phyloP scores from a whole-genome alignment of 2,329 filamentous ascomycete genomes.

The Decorospora gaudefroyi region DNA sequence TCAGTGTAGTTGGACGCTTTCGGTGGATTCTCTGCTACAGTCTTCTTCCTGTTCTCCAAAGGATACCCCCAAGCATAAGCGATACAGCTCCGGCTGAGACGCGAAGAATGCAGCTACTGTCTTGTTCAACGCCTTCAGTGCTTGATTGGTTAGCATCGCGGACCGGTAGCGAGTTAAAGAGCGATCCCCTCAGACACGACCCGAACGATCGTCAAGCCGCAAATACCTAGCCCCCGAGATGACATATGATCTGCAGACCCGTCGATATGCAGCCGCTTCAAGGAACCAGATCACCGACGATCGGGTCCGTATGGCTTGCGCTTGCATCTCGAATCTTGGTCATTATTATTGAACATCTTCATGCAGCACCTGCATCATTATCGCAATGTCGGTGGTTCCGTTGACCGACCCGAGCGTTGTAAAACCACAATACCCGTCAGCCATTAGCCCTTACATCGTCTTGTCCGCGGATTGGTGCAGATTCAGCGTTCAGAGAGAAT shows the following conservation, averaged over 20 bases:
- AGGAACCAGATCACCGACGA: not conserved
- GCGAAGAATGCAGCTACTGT: too few relatives aligned
- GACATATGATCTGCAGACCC: slow-evolving; percentile 1
- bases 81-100: too few relatives aligned
- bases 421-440: slow-evolving; percentile 2
- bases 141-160: not conserved
- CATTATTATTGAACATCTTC: slow-evolving; percentile 2
- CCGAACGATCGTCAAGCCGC: slow-evolving; percentile 4
- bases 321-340: too few relatives aligned
- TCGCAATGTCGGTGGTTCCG: slow-evolving; percentile 4
- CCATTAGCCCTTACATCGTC: slow-evolving; percentile 3
- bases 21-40: too few relatives aligned
- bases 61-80: too few relatives aligned
- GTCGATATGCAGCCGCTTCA: not conserved
- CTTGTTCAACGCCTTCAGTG: not conserved
- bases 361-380: slow-evolving; percentile 8
- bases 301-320: slow-evolving; percentile 2
- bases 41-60: too few relatives aligned
- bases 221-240: not conserved
- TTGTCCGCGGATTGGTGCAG: not conserved
- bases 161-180: slow-evolving; percentile 5
- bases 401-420: slow-evolving; percentile 8
- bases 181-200: slow-evolving; percentile 2
- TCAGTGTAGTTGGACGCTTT: too few relatives aligned
- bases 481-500: slow-evolving; percentile 4